Base-by-base conservation (phyloP, 2,329 filamentous ascomycete species). In the Exophiala alcalophila region DNA sequence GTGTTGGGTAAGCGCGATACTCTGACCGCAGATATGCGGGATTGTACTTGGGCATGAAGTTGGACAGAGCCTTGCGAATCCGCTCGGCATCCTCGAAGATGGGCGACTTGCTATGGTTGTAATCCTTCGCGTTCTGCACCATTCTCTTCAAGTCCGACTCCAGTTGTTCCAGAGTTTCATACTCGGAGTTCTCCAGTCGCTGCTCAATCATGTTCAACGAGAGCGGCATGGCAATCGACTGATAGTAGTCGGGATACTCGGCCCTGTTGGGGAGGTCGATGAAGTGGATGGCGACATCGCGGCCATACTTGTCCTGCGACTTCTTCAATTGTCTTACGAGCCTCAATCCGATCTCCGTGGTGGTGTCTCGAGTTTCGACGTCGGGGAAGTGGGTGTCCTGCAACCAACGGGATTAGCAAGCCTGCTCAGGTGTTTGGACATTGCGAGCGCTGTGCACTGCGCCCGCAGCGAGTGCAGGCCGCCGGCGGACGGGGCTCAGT, bases 131-230 rank as follows among this genome's bases (percentile, higher is more conserved):
- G 59, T 94, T 95, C 52, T 80, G 76, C 41, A 94, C 84, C 75
- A 95, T 85, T 51, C 88, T 82, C 70, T 92, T 94, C 60, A 91
- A 78, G 61, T 90, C 90, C 59, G 84, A 83, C 64, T 95, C 89
- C 9, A 95, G 70, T 35, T 83, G 74, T 4, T 86, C 81, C 34
- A 95, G 72, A 37, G 69, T 84, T 10, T 74, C 62, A 60, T 94
- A 94, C 52, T 81, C 76, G 56, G 77, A 71, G 35, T 78, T 73
- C 38, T 78, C 74, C 36, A 95, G 72, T 64, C 87, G 91, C 31
- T 73, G 63, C 69, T 94, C 85, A 48, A 94, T 83, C 2, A 76
- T 83, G 55, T 83, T 76, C 31, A 95, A 70, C 0, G 88, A 86
- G 48, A 94, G 80, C 2, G 89, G 89, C 61, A 94, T 77, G 52